These are phyloP conservation scores for Trametes meyenii DNA, from an alignment of 768 basidiomycete species.

Conservation along the genomic window DNA sequence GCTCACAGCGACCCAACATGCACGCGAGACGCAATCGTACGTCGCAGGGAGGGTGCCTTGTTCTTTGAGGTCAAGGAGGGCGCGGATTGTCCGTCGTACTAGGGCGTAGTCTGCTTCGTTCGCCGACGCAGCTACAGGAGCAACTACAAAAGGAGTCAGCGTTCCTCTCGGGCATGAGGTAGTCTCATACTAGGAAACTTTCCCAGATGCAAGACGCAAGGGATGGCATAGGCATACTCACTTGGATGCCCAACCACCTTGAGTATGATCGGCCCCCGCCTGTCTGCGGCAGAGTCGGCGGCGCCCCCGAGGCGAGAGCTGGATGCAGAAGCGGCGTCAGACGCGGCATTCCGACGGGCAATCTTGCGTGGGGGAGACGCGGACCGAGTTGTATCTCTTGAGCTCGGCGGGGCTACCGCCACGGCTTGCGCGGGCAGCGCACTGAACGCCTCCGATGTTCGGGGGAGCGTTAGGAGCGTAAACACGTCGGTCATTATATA, in stretches of 20 bases:
- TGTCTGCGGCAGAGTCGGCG: constrained; percentile 18
- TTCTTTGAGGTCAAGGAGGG: constrained; percentile 42
- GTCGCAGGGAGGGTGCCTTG: constrained; percentile 45
- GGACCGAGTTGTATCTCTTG: constrained; percentile 42
- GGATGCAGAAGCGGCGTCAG: constrained; percentile 68
- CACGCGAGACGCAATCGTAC: constrained; percentile 57
- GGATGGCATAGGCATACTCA: constrained; percentile 21
- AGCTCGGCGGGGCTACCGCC: not conserved
- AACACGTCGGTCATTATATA: constrained; percentile 28
- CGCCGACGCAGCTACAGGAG: constrained; percentile 1
- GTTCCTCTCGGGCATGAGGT: not conserved
- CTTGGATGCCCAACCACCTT: constrained; percentile 46
- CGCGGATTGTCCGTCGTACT: constrained; percentile 40
- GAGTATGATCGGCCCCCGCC: constrained; percentile 47
- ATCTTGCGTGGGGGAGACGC: constrained; percentile 69
- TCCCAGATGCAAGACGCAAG: not conserved
- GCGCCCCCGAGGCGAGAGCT: constrained; percentile 41
- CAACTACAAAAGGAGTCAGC: constrained; percentile 19
- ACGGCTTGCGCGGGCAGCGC: constrained; percentile 21
- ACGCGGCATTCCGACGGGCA: constrained; percentile 64
- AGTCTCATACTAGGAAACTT: not conserved
- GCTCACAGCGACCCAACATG: constrained; percentile 59
- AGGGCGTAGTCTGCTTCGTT: constrained; percentile 34
- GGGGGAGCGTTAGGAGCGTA: constrained; percentile 29
- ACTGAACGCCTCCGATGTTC: constrained; percentile 29